phyloP scores from a whole-genome alignment of 768 basidiomycete species.

The Leucocoprinus leucothites region DNA sequence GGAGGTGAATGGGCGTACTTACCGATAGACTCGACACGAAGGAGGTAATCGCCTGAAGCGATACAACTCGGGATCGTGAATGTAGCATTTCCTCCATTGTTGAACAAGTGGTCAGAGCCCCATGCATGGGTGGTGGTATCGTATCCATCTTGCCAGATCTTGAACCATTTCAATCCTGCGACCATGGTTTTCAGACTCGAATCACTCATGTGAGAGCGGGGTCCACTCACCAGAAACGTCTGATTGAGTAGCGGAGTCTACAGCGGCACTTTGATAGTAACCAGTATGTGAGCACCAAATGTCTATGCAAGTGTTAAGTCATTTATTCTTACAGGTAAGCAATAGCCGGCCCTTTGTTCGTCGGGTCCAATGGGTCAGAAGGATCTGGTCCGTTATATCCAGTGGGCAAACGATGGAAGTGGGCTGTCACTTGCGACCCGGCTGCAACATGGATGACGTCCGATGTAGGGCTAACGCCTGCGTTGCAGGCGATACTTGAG shows the following conservation, averaged over 20 bases:
- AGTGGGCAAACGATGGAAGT: constrained; percentile 46
- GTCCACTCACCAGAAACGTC: too few species aligned
- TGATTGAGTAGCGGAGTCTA: too few species aligned
- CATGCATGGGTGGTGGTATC: constrained; percentile 35
- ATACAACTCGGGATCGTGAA: constrained; percentile 48
- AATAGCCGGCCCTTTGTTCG: constrained; percentile 49
- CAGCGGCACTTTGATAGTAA: constrained; percentile 44
- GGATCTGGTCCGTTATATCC: constrained; percentile 38
- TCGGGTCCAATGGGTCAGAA: constrained; percentile 42
- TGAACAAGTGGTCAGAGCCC: constrained; percentile 45
- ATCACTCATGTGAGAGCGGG: too few species aligned
- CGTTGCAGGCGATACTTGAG: constrained; percentile 5
- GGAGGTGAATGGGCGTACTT: too few species aligned
- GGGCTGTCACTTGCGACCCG: constrained; percentile 38
- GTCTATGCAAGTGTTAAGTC: not conserved
- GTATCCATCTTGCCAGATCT: constrained; percentile 46
- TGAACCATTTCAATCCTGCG: constrained; percentile 55
- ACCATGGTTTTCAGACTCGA: constrained; percentile 43
- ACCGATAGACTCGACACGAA: constrained; percentile 50
- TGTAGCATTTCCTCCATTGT: constrained; percentile 47
- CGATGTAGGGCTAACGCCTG: constrained; percentile 23
- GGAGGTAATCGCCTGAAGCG: constrained; percentile 44
- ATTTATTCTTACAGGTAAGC: constrained; percentile 41
- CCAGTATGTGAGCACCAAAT: not conserved
- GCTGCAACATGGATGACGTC: constrained; percentile 13